Evolutionary conservation across 2,329 filamentous ascomycete genomes (phyloP).

Genomic region (Pseudopyrenochaeta lycopersici): DNA sequence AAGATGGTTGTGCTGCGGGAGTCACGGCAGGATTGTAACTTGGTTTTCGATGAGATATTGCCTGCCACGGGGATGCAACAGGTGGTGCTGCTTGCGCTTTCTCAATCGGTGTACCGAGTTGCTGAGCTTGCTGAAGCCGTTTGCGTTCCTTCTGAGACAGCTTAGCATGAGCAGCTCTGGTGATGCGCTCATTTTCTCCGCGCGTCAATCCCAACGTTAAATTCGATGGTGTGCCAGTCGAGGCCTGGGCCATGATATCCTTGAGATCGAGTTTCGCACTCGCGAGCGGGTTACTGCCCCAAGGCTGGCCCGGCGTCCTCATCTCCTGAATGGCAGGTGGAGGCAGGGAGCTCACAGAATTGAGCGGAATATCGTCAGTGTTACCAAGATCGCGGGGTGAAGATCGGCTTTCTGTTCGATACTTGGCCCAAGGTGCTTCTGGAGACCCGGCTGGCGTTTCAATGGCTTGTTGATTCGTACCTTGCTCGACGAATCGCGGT

Average conservation of each 20-base stretch:
- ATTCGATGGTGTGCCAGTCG: slow-evolving; percentile 60
- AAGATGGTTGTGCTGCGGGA: slow-evolving; percentile 12
- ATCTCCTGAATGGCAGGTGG: slow-evolving; percentile 28
- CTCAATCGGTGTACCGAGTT: slow-evolving; percentile 38
- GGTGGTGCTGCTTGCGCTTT: slow-evolving; percentile 41
- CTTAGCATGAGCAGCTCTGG: slow-evolving; percentile 61
- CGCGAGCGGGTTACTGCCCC: slow-evolving; percentile 63
- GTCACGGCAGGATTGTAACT: slow-evolving; percentile 25
- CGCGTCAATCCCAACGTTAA: slow-evolving; percentile 62
- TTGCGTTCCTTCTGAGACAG: slow-evolving; percentile 94
- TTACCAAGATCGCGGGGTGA: slow-evolving; percentile 21
- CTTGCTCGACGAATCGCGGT: slow-evolving; percentile 26
- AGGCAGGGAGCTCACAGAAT: slow-evolving; percentile 34
- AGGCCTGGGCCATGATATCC: slow-evolving; percentile 75
- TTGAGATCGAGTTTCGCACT: slow-evolving; percentile 75
- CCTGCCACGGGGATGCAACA: slow-evolving; percentile 47
- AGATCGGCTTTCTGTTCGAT: slow-evolving; percentile 19
- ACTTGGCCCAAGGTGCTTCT: slow-evolving; percentile 35
- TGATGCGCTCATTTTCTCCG: slow-evolving; percentile 50
- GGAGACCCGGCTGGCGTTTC: slow-evolving; percentile 30
- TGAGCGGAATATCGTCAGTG: slow-evolving; percentile 18
- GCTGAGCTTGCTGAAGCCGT: slow-evolving; percentile 55
- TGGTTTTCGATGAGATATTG: slow-evolving; percentile 41
- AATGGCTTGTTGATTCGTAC: slow-evolving; percentile 7
- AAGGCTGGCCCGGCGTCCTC: slow-evolving; percentile 55